Base-by-base conservation (phyloP, 768 basidiomycete genomes). In the Mycena galopus region DNA sequence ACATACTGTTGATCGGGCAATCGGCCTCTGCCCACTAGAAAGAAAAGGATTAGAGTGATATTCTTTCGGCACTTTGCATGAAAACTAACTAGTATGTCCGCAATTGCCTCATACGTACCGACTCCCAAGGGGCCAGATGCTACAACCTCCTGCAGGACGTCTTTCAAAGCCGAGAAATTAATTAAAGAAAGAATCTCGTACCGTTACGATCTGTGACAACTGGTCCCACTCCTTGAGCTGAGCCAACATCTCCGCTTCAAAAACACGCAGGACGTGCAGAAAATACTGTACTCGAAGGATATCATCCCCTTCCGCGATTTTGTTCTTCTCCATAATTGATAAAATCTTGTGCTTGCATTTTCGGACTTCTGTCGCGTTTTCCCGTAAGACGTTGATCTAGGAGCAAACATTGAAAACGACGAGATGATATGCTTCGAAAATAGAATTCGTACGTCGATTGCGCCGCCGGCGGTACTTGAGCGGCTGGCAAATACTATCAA, bases 51-150 rank as follows among this genome's bases (percentile, higher is more conserved):
- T 39, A 75, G 58, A 60, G 55, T n/a, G n/a, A n/a, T n/a, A n/a
- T n/a, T 27, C 51, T 27, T 61, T 53, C 11, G 56, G 37, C 33
- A 59, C 65, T 53, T 30, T 0, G 2, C 9, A 74, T 42, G 57
- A 55, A 58, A 76, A 86, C 85, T 44, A 61, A 87, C 88, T 80
- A 95, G 80, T 65, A 94, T 89, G 82, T 95, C 94, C 57, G 92
- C 91, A 67, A 95, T 89, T 17, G 93, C 93, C 79, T 95, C 94
- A 76, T 91, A 93, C 29, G 93, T 94, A 71, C 82, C 83, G 67
- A 89, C 83, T 51, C 86, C 84, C 78, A 88, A 82, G 55, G 86
- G 81, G 60, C 89, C 90, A 69, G 88, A 86, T 70, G 81, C 79
- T 27, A 86, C 84, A 72, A 88, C 83, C 77, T 92, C 91, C 92